phyloP scores from a whole-genome alignment of 1,284 basidiomycete species.

The Flammula alnicola region DNA sequence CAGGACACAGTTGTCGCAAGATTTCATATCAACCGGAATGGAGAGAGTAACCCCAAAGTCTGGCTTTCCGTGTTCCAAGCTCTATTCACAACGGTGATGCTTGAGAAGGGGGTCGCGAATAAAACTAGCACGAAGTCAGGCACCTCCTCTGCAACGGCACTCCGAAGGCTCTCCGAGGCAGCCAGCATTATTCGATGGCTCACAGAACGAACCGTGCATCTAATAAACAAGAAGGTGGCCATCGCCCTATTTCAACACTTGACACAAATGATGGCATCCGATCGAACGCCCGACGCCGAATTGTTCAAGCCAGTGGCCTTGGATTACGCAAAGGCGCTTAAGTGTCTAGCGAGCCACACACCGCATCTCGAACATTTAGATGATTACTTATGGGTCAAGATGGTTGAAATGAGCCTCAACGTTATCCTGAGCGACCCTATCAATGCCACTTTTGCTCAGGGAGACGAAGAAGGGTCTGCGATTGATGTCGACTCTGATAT shows the following conservation, averaged over 20 bases:
- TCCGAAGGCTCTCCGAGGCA: slow-evolving; percentile 64
- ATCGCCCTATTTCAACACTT: slow-evolving; percentile 72
- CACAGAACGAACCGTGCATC: slow-evolving; percentile 58
- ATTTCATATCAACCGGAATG: slow-evolving; percentile 54
- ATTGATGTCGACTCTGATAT: slow-evolving; percentile 36
- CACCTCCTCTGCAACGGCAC: slow-evolving; percentile 42
- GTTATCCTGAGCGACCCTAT: slow-evolving; percentile 72
- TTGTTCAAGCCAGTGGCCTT: slow-evolving; percentile 73
- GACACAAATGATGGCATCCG: slow-evolving; percentile 52
- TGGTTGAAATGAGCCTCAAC: slow-evolving; percentile 79
- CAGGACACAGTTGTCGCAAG: slow-evolving; percentile 55
- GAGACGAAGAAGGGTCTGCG: slow-evolving; percentile 29
- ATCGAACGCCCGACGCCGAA: slow-evolving; percentile 48
- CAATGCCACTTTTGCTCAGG: slow-evolving; percentile 38
- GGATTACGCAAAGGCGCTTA: slow-evolving; percentile 83
- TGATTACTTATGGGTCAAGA: slow-evolving; percentile 64
- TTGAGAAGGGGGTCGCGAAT: slow-evolving; percentile 63
- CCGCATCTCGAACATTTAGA: slow-evolving; percentile 85
- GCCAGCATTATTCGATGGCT: slow-evolving; percentile 75
- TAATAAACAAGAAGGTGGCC: slow-evolving; percentile 57
- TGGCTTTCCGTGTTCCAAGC: slow-evolving; percentile 81
- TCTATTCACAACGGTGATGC: slow-evolving; percentile 67
- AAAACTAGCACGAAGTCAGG: slow-evolving; percentile 43
- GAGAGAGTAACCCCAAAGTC: slow-evolving; percentile 40
- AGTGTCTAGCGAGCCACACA: slow-evolving; percentile 58